Base-by-base conservation (phyloP, 1,139 yeast species). In the Candida mesenterica region DNA sequence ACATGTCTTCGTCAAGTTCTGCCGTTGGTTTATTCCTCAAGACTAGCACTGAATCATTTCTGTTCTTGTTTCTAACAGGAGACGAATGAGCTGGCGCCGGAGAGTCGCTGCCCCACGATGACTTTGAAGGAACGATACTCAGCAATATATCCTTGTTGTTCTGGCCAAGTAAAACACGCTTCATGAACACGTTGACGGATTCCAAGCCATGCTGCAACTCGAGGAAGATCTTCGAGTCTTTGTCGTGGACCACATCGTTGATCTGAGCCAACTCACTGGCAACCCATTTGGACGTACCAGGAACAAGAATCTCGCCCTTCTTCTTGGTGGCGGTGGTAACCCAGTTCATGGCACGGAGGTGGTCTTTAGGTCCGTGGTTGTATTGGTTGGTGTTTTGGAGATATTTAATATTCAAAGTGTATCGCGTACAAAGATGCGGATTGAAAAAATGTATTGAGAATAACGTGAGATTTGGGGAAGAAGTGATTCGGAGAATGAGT, bases 221-320 rank as follows among this genome's bases (percentile, higher is more conserved):
- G 13, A 43, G 46, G 37, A 52, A 50, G 28, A 59, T 45, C 23
- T 40, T 38, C 33, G 53, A 59, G 27, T 54, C 47, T 33, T 48
- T 50, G 3, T 52, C 43, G n/a, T 60, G 47, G 14, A 62, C 66
- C 17, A 49, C 51, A 22, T 53, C 48, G 40, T 61, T 59, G 44
- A 59, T 60, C 28, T 50, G 51, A 31, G 55, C 50, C 30, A 65
- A 43, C 40, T 62, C 66, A 27, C 52, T 53, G 9, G 68, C 62
- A 7, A 66, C 58, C 69, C 69, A 66, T 42, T 52, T 55, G 6
- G 71, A 63, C 3, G 69, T 55, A 2, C 72, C 72, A 1, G 72
- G 69, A 3, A 62, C 64, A n/a, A 52, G 47, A 30, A 52, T 61
- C 25, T 46, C 44, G 22, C 47, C 46, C 40, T 52, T 55, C 40